Evolutionary conservation across 2,329 filamentous ascomycete genomes (phyloP), one percentile per base, ranked within the genome.

Genomic region (Mycosphaerella arachidis): DNA sequence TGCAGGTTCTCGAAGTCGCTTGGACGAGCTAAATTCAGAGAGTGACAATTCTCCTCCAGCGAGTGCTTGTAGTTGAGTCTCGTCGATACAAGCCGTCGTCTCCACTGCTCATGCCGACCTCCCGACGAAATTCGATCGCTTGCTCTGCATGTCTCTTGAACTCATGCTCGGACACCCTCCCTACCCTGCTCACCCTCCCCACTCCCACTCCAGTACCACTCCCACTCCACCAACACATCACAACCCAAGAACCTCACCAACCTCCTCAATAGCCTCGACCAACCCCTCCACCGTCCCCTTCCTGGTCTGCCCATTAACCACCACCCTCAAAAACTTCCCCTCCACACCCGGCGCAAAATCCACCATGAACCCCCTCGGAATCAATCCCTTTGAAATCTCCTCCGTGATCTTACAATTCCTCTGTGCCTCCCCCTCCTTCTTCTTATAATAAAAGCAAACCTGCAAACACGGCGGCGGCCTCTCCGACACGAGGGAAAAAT

Each of bases 401-500:
- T 79, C 79, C 4, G 87, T 90, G 6, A 79, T 73, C 58, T 78
- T 53, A 75, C 63, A 72, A 65, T 66, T 74, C 62, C 66, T 76
- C 58, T 60, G 67, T 58, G 79, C 77, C 12, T 70, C 59, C 16
- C 74, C 68, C 2, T 86, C 84, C 1, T 78, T 78, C 1, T 78
- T 78, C 0, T 84, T 84, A 70, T 90, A 92, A 74, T 96, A 96
- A 74, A 97, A 97, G 79, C 93, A 97, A 24, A 97, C 89, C 77
- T 97, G 94, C 72, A 96, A 78, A 76, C 93, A 97, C 0, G 91
- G 90, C 51, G 92, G 87, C 29, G 91, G 90, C 68, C 89, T 87
- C 58, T 84, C 81, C 10, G 86, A 90, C 3, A 96, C 84, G 16
- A 96, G 79, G 18, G 84, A 77, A 67, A 97, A 89, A 66, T 90